These are phyloP conservation scores for Daedaleopsis nitida DNA, from an alignment of 768 basidiomycete species.

Conservation along the genomic window DNA sequence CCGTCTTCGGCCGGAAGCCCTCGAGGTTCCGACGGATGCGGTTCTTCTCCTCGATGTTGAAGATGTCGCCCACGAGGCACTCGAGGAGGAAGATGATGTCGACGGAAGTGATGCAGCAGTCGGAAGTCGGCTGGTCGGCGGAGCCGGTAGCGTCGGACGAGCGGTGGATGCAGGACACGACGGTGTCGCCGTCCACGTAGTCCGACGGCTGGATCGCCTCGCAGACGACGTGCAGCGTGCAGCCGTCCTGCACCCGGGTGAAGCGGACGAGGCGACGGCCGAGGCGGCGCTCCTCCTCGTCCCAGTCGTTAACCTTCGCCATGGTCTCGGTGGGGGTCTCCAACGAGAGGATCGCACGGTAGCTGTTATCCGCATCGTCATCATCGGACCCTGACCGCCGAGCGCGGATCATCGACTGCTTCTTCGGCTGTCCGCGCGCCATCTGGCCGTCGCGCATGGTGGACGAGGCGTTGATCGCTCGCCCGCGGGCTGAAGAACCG, in stretches of 20 bases:
- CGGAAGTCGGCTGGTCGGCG: background rate
- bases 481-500: constrained; percentile 11
- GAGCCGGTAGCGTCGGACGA: constrained; percentile 58
- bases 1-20: constrained; percentile 86
- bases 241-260: constrained; percentile 74
- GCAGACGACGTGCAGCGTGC: constrained; percentile 76
- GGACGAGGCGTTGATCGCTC: constrained; percentile 9
- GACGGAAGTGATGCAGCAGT: constrained; percentile 89
- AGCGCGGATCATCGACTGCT: constrained; percentile 27
- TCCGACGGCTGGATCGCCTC: constrained; percentile 73
- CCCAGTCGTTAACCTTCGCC: constrained; percentile 52
- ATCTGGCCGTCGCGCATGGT: constrained; percentile 6
- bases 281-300: constrained; percentile 60
- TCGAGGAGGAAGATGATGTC: constrained; percentile 95
- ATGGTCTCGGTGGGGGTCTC: constrained; percentile 57
- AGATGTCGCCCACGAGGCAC: constrained; percentile 69
- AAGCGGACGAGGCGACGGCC: constrained; percentile 90
- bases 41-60: constrained; percentile 96
- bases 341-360: constrained; percentile 54
- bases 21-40: constrained; percentile 93
- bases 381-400: constrained; percentile 30
- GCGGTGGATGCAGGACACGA: constrained; percentile 94
- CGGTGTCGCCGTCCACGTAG: constrained; percentile 72
- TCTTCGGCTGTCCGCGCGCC: constrained; percentile 19
- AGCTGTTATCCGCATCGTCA: constrained; percentile 39